phyloP scores from a whole-genome alignment of 2,329 filamentous ascomycete genomes.

The Sclerotinia borealis region DNA sequence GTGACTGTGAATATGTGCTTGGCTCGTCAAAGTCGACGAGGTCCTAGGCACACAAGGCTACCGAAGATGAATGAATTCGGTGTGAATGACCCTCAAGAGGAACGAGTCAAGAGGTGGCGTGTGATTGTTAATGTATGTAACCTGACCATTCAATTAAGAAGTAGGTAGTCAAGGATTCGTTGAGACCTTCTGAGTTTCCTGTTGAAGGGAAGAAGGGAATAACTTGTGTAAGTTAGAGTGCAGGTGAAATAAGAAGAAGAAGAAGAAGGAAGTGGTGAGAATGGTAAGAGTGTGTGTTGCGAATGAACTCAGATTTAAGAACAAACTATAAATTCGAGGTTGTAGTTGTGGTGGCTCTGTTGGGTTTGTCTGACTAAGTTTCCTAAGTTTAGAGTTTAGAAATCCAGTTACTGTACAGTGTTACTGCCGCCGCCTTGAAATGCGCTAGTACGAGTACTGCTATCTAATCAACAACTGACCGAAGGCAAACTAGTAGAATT shows the following conservation, averaged over 20 bases:
- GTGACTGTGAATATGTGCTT: constrained; percentile 33
- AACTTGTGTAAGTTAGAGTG: not conserved
- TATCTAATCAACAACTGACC: too few species aligned
- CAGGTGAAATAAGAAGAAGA: not conserved
- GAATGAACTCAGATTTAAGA: not conserved
- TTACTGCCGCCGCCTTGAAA: too few species aligned
- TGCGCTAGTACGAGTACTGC: too few species aligned
- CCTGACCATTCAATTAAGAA: not conserved
- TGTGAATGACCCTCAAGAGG: constrained; percentile 1
- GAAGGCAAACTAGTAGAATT: too few species aligned
- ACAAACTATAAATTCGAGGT: not conserved
- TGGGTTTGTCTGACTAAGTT: not conserved
- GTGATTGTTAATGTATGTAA: not conserved
- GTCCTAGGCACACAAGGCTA: constrained; percentile 29
- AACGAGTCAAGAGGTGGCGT: constrained; percentile 6
- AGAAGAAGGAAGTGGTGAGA: too few species aligned
- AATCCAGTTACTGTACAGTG: too few species aligned
- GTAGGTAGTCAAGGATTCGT: not conserved
- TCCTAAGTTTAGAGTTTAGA: too few species aligned
- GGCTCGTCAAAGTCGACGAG: constrained; percentile 26
- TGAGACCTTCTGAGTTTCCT: not conserved
- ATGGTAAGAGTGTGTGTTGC: not conserved
- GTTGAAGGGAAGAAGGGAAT: not conserved
- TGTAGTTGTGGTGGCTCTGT: not conserved
- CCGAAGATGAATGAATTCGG: not conserved